Conservation (phyloP, 2,329 filamentous ascomycete species). For the Nannizzia gypsea region DNA sequence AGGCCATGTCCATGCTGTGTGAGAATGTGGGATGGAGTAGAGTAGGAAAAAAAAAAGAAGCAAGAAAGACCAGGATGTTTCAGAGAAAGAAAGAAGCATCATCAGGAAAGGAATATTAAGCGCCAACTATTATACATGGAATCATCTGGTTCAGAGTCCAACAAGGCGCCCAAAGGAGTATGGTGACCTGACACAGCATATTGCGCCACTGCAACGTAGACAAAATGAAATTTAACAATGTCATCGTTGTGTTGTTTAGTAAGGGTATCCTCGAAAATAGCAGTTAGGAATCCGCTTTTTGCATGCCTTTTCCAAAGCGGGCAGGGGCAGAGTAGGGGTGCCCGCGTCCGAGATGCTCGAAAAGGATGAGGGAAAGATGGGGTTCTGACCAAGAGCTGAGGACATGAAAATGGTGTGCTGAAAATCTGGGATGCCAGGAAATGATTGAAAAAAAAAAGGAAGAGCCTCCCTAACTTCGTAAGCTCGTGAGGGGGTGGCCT, state of each 20-base stretch:
- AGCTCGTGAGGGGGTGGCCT: neutral
- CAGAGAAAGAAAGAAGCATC: neutral
- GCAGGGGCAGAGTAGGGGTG: neutral
- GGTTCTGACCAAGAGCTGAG: neutral
- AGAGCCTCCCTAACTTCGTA: neutral
- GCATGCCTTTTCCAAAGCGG: neutral
- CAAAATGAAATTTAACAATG: neutral
- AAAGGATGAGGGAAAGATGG: neutral
- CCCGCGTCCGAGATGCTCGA: neutral
- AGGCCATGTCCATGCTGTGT: neutral
- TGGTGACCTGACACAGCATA: neutral
- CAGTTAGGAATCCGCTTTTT: neutral
- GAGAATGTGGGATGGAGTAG: neutral
- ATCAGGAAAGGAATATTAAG: neutral
- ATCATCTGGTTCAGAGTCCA: neutral
- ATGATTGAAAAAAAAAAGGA: neutral
- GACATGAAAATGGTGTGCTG: neutral
- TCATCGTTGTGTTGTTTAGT: neutral
- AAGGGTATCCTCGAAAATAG: constrained; percentile 1
- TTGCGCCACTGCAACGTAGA: neutral
- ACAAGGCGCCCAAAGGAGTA: neutral
- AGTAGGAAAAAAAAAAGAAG: neutral
- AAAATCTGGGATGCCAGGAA: neutral
- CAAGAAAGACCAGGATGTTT: neutral
- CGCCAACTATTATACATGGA: constrained; percentile 4